These are phyloP conservation scores for Myxozyma neglecta DNA, from an alignment of 805 yeast genomes.

Conservation along the genomic window DNA sequence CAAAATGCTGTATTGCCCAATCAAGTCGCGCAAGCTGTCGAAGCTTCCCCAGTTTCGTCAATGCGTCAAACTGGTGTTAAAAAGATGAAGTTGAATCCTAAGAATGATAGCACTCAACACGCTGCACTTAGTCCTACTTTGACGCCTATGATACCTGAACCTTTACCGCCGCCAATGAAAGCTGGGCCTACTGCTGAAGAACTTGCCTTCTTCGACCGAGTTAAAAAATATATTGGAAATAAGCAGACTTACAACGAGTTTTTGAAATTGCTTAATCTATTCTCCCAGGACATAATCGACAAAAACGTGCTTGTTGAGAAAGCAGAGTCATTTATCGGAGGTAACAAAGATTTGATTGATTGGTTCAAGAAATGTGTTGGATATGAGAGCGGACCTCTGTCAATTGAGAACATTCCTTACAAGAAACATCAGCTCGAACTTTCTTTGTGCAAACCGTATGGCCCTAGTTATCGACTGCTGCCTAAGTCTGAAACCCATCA, in stretches of 20 bases:
- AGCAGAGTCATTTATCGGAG: slow-evolving; percentile 82
- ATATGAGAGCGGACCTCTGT: slow-evolving; percentile 77
- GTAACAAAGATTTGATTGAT: slow-evolving; percentile 70
- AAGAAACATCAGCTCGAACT: slow-evolving; percentile 90
- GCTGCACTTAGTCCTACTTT: slow-evolving; percentile 57
- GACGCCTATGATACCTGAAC: slow-evolving; percentile 85
- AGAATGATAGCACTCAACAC: slow-evolving; percentile 15
- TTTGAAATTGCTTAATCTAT: slow-evolving; percentile 80
- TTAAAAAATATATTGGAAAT: slow-evolving; percentile 81
- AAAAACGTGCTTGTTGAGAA: slow-evolving; percentile 76
- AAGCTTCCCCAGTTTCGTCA: slow-evolving; percentile 12
- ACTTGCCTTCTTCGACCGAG: slow-evolving; percentile 86
- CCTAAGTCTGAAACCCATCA: slow-evolving; percentile 92
- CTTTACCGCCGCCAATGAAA: slow-evolving; percentile 56
- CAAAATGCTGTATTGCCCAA: neutral
- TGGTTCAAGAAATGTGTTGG: slow-evolving; percentile 96
- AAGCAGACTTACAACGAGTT: slow-evolving; percentile 91
- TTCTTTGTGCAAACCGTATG: slow-evolving; percentile 87
- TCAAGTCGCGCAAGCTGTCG: neutral
- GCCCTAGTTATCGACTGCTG: slow-evolving; percentile 88
- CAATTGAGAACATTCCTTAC: slow-evolving; percentile 81
- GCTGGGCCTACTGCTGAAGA: slow-evolving; percentile 73
- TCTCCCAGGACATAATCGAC: slow-evolving; percentile 87
- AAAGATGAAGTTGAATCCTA: slow-evolving; percentile 26
- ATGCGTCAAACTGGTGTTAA: slow-evolving; percentile 21